A percentile compares a stretch with the other conserved stretches of the same genome.
phyloP scores from a whole-genome alignment of 139 green algal species.

The Chlorella sp. region DNA sequence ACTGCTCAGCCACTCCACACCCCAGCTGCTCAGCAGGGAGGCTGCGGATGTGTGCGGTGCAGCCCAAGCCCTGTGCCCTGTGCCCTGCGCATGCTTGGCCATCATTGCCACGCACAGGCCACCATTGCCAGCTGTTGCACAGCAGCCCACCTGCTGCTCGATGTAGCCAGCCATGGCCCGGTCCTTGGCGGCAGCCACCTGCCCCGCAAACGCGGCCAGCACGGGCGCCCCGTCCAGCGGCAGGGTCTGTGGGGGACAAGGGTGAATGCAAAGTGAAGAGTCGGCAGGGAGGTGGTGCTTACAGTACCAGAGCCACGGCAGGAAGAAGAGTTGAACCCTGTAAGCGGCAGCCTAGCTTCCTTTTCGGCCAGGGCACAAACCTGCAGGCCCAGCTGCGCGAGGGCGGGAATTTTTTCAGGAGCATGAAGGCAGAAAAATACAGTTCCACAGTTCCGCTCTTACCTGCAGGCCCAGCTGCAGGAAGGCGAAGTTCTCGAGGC shows the following conservation, averaged over 20 bases:
- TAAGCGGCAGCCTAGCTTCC: not conserved
- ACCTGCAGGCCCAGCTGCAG: constrained; percentile 35
- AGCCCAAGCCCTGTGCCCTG: too few relatives aligned
- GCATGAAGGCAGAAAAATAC: too few relatives aligned
- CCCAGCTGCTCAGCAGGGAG: too few relatives aligned
- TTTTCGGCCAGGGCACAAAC: not conserved
- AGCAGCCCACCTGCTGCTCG: constrained; percentile 50
- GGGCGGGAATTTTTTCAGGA: too few relatives aligned
- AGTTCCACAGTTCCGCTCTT: too few relatives aligned
- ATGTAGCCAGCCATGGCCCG: constrained; percentile 46
- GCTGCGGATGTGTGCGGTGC: too few relatives aligned
- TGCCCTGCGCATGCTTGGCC: too few relatives aligned
- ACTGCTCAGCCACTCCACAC: too few relatives aligned
- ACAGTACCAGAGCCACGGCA: not conserved
- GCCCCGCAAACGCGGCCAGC: constrained; percentile 19
- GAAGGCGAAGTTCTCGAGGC: constrained; percentile 59
- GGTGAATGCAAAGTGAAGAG: not conserved
- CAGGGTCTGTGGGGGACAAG: not conserved
- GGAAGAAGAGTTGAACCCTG: not conserved
- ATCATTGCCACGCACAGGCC: too few relatives aligned
- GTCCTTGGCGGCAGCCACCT: constrained; percentile 15
- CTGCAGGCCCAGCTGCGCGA: not conserved
- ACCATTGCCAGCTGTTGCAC: too few relatives aligned
- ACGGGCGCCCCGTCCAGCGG: constrained; percentile 1
- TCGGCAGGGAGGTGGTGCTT: not conserved